Evolutionary conservation across 345 rosid species (phyloP).

Genomic region (Hibiscus syriacus): DNA sequence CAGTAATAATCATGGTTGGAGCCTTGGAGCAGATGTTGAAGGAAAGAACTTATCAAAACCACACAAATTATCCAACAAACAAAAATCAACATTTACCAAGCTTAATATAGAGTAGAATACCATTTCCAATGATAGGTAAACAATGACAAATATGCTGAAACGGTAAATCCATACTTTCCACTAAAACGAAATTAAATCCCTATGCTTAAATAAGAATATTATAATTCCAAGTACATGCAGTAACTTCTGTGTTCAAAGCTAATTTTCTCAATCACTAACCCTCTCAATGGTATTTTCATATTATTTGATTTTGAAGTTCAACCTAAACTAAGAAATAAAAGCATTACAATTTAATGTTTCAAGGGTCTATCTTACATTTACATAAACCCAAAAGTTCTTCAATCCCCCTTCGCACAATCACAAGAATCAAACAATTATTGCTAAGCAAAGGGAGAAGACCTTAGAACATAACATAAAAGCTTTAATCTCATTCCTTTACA

Average conservation of each 20-base stretch:
- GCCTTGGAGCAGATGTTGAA: not conserved
- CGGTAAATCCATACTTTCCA: not conserved
- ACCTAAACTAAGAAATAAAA: not conserved
- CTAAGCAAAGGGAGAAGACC: not conserved
- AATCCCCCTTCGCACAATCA: not conserved
- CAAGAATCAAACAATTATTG: not conserved
- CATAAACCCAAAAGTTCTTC: not conserved
- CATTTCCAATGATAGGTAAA: not conserved
- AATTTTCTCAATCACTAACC: not conserved
- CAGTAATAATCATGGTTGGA: not conserved
- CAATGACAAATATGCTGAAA: not conserved
- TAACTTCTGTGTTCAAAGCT: not conserved
- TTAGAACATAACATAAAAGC: not conserved
- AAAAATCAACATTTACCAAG: not conserved
- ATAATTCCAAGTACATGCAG: not conserved
- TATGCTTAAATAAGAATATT: not conserved
- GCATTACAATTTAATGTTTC: not conserved
- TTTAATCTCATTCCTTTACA: not conserved
- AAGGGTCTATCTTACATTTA: not conserved
- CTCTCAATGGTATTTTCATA: no score
- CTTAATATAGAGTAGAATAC: not conserved
- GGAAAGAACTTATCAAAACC: not conserved
- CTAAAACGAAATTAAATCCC: not conserved
- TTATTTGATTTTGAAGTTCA: not conserved
- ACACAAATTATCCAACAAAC: not conserved